Evolutionary conservation across 495 filamentous ascomycete species (phyloP).

Genomic region (Podospora pseudoanserina): DNA sequence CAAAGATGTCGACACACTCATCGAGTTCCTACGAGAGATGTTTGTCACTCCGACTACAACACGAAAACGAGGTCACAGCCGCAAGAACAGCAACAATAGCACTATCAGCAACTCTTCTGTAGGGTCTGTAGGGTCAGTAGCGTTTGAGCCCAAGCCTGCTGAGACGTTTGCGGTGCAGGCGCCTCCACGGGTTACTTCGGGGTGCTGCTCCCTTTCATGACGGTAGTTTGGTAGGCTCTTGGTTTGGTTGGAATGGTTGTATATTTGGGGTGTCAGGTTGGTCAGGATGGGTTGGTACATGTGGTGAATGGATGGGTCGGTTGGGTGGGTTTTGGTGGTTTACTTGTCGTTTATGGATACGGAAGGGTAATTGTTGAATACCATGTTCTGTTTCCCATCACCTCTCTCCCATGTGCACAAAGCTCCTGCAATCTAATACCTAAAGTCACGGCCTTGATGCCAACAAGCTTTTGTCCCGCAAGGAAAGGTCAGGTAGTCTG

Average conservation of each 20-base stretch:
- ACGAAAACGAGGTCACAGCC: background rate
- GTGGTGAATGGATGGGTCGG: background rate
- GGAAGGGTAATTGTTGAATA: no score
- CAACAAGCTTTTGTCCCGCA: no score
- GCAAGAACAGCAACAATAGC: conserved; percentile 6
- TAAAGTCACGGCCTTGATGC: no score
- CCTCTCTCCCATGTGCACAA: no score
- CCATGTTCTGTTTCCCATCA: no score
- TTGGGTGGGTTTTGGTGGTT: no score
- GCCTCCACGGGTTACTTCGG: background rate
- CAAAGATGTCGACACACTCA: conserved; percentile 56
- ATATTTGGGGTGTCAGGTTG: background rate
- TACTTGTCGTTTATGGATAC: no score
- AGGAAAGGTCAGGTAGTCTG: no score
- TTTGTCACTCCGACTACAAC: conserved; percentile 34
- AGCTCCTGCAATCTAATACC: no score
- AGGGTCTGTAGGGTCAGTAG: background rate
- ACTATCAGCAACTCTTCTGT: background rate
- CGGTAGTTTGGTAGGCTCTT: background rate
- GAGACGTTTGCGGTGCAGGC: background rate
- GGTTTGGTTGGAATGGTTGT: background rate
- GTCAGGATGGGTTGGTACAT: background rate
- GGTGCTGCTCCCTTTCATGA: background rate
- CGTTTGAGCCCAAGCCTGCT: background rate
- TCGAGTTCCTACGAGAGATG: conserved; percentile 53